Evolutionary conservation across 805 yeast species (phyloP).

Genomic region (Hanseniaspora occidentalis): DNA sequence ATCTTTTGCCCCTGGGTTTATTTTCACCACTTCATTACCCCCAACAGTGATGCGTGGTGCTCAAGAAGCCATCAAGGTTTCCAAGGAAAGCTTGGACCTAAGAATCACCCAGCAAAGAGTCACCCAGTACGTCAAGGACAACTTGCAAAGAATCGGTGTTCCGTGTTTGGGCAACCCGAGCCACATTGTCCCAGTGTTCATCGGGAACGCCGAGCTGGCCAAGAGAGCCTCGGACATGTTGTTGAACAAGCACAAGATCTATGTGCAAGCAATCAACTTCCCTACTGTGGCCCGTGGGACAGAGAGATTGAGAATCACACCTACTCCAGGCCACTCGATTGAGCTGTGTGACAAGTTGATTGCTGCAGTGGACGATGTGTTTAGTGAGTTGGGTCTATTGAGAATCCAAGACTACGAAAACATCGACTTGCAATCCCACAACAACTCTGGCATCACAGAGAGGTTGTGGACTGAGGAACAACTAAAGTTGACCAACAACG

Average conservation of each 20-base stretch:
- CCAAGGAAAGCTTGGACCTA: conserved; percentile 62
- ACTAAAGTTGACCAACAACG: conserved; percentile 46
- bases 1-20: conserved; percentile 93
- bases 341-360: conserved; percentile 67
- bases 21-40: conserved; percentile 92
- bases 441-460: conserved; percentile 24
- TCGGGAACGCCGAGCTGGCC: conserved; percentile 90
- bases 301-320: conserved; percentile 95
- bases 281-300: conserved; percentile 96
- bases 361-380: conserved; percentile 69
- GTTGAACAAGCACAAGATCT: conserved; percentile 72
- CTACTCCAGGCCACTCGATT: conserved; percentile 90
- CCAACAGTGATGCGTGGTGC: conserved; percentile 98
- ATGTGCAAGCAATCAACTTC: conserved; percentile 96
- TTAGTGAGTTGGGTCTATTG: conserved; percentile 59
- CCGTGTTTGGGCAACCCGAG: conserved; percentile 98
- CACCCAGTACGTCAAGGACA: conserved; percentile 72
- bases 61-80: conserved; percentile 73
- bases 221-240: conserved; percentile 83
- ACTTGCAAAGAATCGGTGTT: conserved; percentile 57
- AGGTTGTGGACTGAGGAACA: conserved; percentile 87
- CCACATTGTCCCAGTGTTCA: conserved; percentile 89
- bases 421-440: conserved; percentile 12
- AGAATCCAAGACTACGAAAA: conserved; percentile 68
- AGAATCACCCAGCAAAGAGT: conserved; percentile 77